phyloP scores from a whole-genome alignment of 1,139 yeast species.

The Diutina mesorugosa region DNA sequence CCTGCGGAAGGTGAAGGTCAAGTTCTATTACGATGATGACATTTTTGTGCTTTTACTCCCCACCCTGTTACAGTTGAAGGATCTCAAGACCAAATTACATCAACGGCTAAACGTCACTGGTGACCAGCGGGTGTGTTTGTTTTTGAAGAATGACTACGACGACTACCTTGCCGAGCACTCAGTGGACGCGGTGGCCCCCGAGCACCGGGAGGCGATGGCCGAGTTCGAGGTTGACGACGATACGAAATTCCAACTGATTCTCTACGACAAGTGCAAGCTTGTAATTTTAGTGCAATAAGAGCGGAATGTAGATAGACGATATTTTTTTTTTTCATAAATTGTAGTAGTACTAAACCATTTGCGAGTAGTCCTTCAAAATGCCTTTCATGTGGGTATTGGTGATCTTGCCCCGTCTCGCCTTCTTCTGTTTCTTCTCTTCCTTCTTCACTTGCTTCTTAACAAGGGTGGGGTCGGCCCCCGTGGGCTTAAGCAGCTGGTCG shows the following conservation, averaged over 20 bases:
- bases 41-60: constrained; percentile 79
- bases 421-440: constrained; percentile 69
- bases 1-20: constrained; percentile 43
- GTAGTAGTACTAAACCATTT: constrained; percentile 14
- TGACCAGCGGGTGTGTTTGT: constrained; percentile 9
- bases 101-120: constrained; percentile 39
- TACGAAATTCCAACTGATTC: constrained; percentile 26
- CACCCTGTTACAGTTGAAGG: constrained; percentile 42
- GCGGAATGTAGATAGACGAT: background rate
- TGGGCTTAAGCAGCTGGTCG: constrained; percentile 84
- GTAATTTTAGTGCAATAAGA: constrained; percentile 14
- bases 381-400: constrained; percentile 97
- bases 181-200: constrained; percentile 10
- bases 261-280: constrained; percentile 34
- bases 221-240: constrained; percentile 29
- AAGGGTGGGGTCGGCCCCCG: constrained; percentile 92
- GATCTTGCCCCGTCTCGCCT: constrained; percentile 83
- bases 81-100: constrained; percentile 49
- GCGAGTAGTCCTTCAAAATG: constrained; percentile 73
- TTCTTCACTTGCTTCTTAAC: constrained; percentile 54
- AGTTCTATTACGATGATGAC: constrained; percentile 82
- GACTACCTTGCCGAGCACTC: constrained; percentile 21
- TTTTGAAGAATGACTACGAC: constrained; percentile 30
- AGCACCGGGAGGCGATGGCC: constrained; percentile 7
- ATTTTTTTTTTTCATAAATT: no score